Evolutionary conservation across 345 rosid species (phyloP), one percentile per base, ranked within the genome.

Genomic region (Balakata baccata): DNA sequence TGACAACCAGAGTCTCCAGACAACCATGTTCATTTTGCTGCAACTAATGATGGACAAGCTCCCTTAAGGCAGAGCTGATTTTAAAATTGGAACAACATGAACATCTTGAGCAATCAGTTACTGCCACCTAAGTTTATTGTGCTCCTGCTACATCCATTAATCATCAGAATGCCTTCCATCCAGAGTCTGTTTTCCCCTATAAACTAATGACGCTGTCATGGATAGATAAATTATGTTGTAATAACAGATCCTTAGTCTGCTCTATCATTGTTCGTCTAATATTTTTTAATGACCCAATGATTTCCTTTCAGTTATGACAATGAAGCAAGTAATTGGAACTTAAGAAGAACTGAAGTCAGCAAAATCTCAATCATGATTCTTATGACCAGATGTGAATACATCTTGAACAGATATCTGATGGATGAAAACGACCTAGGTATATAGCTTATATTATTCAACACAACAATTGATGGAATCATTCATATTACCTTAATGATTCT

Each of bases 381-480:
- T 41, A 68, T 92, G 72, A 61, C 80, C 58, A 88, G 98, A 91
- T 92, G 99, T 66, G 92, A 84, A 76, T 81, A 80, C 83, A 89
- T 89, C 82, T 78, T 95, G 72, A 84, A 80, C 78, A 89, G 85
- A 85, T 91, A 88, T 83, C 83, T 92, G 69, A 62, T 74, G 8
- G 98, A 92, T 72, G 96, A 91, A 75, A 87, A 79, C 71, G 86
- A 85, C 37, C 70, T 95, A 61, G 98, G 98, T 89, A 82, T 34
- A 77, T 71, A 29, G 60, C 58, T 76, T 79, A 62, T 54, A 7
- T 11, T 23, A 3, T 63, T 54, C 73, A 60, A 7, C 66, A 20
- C 22, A 20, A n/a, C 45, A 39, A 23, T 25, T 20, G 22, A 0
- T 58, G 47, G 51, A 45, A 7, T 25, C 20, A 12, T 70, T 78